A percentile compares a stretch with the other conserved stretches of the same genome.
These are phyloP conservation scores for Geosmithia morbida DNA, from an alignment of 2,329 filamentous ascomycete genomes.

Conservation along the genomic window DNA sequence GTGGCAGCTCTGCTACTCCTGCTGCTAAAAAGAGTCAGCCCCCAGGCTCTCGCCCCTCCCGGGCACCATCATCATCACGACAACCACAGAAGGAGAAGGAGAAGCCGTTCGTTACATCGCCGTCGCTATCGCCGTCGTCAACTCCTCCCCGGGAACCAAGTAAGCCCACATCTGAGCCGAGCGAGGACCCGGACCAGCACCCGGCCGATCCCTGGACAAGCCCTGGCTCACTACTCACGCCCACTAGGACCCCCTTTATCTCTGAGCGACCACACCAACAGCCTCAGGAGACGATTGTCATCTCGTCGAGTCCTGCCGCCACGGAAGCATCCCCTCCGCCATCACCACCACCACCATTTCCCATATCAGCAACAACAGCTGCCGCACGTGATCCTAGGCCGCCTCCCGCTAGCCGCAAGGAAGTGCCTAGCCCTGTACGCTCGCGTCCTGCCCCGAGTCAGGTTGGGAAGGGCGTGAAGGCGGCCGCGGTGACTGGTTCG, in stretches of 20 bases:
- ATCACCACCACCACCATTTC: conserved; percentile 7
- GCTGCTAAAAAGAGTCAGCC: background rate
- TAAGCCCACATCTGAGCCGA: conserved; percentile 15
- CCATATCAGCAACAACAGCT: background rate
- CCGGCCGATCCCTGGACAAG: conserved; percentile 19
- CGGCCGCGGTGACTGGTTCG: background rate
- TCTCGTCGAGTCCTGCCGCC: conserved; percentile 27
- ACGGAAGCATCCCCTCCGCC: conserved; percentile 13
- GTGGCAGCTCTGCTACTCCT: background rate
- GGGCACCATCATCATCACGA: conserved; percentile 1
- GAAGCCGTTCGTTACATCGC: background rate
- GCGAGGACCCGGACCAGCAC: conserved; percentile 4
- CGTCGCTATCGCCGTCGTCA: conserved; percentile 7
- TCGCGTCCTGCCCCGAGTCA: conserved; percentile 8
- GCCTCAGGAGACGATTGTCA: conserved; percentile 23
- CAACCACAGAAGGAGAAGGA: conserved; percentile 3
- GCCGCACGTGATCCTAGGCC: conserved; percentile 3
- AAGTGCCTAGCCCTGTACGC: conserved; percentile 11
- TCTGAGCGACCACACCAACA: conserved; percentile 4
- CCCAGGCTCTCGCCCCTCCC: background rate
- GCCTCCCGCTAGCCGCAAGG: conserved; percentile 4
- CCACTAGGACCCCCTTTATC: conserved; percentile 20
- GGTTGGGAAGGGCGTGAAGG: conserved; percentile 8
- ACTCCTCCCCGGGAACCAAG: conserved; percentile 14
- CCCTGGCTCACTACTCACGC: conserved; percentile 25